Percentiles rank a stretch among this genome's conserved stretches.
Evolutionary conservation across 176 grass and related monocot genomes (phyloP).

Genomic region (Oryza meridionalis): DNA sequence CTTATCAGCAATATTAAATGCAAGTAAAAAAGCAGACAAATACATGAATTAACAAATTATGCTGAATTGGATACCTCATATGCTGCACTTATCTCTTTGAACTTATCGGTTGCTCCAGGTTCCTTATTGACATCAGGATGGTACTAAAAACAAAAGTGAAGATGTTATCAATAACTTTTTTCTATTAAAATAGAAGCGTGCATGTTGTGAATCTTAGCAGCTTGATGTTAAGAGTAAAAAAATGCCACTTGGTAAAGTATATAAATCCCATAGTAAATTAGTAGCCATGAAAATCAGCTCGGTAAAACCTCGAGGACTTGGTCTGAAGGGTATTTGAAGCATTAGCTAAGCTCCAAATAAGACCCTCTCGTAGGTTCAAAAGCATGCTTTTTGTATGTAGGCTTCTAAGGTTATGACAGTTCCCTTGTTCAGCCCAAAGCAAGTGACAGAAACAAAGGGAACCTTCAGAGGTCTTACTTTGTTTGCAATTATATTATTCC

Average conservation of each 20-base stretch:
- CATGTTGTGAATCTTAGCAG: constrained; percentile 31
- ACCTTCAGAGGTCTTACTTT: background rate
- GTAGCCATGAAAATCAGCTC: background rate
- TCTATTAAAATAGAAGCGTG: background rate
- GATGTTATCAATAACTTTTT: constrained; percentile 4
- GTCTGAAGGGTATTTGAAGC: background rate
- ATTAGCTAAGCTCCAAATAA: constrained; percentile 31
- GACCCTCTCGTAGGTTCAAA: constrained; percentile 6
- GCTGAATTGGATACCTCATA: constrained; percentile 73
- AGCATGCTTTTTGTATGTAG: background rate
- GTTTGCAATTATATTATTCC: constrained; percentile 1
- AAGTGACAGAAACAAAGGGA: constrained; percentile 1
- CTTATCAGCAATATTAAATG: background rate
- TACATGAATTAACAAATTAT: constrained; percentile 8
- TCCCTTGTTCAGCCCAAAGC: background rate
- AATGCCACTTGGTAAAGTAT: constrained; percentile 14
- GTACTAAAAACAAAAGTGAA: constrained; percentile 60
- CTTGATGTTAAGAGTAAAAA: background rate
- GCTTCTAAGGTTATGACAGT: constrained; percentile 22
- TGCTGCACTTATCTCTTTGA: constrained; percentile 96
- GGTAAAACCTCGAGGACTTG: background rate
- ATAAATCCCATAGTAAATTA: background rate
- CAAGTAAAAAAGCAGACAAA: constrained; percentile 12
- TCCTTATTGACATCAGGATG: constrained; percentile 99
- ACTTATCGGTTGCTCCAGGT: constrained; percentile 95